Evolutionary conservation across 2,329 filamentous ascomycete genomes (phyloP), one percentile per base, ranked within the genome.

Genomic region (Arthrinium puccinioides): DNA sequence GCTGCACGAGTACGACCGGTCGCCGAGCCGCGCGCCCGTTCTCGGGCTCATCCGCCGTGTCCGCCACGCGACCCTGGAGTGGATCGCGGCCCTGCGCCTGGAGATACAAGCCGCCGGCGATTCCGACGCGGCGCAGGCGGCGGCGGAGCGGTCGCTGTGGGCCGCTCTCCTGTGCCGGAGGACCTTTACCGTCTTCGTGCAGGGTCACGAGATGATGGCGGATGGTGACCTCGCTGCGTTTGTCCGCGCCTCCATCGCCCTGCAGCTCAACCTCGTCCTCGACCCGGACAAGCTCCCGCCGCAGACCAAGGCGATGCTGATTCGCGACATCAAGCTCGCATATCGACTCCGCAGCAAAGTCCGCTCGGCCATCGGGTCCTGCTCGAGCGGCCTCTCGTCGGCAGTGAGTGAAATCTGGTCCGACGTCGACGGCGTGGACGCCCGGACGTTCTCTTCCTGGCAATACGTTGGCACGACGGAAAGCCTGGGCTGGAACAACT

Each of bases 131-230:
- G 57, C 67, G 0, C 53, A 59, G 13, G 60, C 59, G 14, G 50
- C 55, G 6, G 61, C 66, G 4, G 44, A 48, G 0, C 77, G 73
- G 42, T 64, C 64, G 0, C 62, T 82, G 1, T 69, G 67, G 55
- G 69, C 76, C 0, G 69, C 78, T 0, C 42, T 84, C 1, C 56
- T 83, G 0, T 82, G 76, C 35, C 46, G 53, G 9, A 28, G 38
- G 5, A 55, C 51, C 3, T 54, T 55, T 15, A 15, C 41, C 3
- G 14, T 40, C 3, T 32, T 39, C 14, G 19, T 34, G 1, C 34
- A 39, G 6, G 29, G 13, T 1, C 16, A 57, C 2, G 24, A 24
- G 8, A 14, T 6, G 1, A 36, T 52, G 24, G 39, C 26, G 6
- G 18, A 30, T 10, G 34, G 43, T 4, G 51, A 53, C n/a, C 30